These are phyloP conservation scores for Stagonosporopsis cucurbitacearum DNA, from an alignment of 2,329 filamentous ascomycete genomes.

Conservation along the genomic window DNA sequence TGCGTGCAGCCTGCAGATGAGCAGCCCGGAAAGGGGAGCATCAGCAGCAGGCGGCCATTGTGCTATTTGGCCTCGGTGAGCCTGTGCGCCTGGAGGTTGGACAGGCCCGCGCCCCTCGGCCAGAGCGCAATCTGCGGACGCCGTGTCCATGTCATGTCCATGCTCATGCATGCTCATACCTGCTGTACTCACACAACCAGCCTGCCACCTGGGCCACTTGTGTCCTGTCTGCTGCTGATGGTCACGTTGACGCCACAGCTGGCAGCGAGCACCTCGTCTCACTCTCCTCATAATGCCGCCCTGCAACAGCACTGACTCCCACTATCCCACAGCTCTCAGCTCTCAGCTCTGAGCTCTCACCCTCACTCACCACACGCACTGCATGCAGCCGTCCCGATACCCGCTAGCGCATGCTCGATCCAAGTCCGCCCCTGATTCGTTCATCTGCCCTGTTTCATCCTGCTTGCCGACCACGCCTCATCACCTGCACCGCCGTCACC, in stretches of 20 bases:
- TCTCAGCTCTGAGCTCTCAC: slow-evolving; percentile 1
- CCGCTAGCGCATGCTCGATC: slow-evolving; percentile 20
- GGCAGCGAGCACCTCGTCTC: slow-evolving; percentile 24
- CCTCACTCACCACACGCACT: slow-evolving; percentile 2
- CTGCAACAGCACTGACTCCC: slow-evolving; percentile 6
- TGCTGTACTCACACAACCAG: no score
- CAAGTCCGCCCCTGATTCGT: slow-evolving; percentile 21
- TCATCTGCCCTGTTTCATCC: slow-evolving; percentile 21
- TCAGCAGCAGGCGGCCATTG: slow-evolving; percentile 17
- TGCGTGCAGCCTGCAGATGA: not conserved
- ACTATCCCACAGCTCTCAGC: no score
- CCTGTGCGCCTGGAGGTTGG: slow-evolving; percentile 33
- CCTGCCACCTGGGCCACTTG: no score
- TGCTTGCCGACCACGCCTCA: slow-evolving; percentile 13
- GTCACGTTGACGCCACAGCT: slow-evolving; percentile 43
- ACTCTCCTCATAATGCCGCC: no score
- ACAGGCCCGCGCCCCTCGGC: slow-evolving; percentile 21
- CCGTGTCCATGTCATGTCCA: no score
- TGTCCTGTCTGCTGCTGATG: no score
- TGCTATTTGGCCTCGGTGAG: slow-evolving; percentile 19
- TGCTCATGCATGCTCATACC: slow-evolving; percentile 7
- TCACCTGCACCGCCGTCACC: slow-evolving; percentile 16
- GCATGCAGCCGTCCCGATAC: slow-evolving; percentile 21
- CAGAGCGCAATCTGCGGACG: slow-evolving; percentile 20
- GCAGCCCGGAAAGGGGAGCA: slow-evolving; percentile 15